A percentile compares a stretch with the other conserved stretches of the same genome.
Evolutionary conservation across 169 alveolate species (phyloP).

Genomic region (Eimeria zaria): DNA sequence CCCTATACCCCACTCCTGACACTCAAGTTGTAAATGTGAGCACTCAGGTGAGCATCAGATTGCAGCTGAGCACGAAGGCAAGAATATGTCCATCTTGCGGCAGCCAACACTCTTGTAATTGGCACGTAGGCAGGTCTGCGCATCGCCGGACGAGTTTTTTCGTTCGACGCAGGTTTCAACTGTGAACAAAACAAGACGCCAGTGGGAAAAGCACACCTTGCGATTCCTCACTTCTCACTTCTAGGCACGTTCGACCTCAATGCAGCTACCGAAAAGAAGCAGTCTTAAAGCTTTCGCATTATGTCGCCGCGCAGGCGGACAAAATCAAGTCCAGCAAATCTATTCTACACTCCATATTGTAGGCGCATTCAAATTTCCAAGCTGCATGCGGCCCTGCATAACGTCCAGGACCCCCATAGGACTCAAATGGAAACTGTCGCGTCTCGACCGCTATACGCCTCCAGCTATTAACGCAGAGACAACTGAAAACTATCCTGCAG

Average conservation of each 20-base stretch:
- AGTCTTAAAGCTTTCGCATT: background rate
- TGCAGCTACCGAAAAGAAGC: background rate
- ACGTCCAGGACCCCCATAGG: background rate
- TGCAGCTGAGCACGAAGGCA: background rate
- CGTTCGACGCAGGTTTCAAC: background rate
- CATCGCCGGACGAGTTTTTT: background rate
- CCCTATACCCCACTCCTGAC: background rate
- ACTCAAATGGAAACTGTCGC: background rate
- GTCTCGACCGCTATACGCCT: background rate
- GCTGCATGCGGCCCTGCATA: background rate
- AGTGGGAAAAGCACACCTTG: background rate
- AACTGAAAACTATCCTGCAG: background rate
- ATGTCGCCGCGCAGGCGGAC: background rate
- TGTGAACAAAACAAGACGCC: background rate
- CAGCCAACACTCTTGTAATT: background rate
- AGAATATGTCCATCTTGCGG: background rate
- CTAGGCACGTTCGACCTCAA: background rate
- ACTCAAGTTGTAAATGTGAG: background rate
- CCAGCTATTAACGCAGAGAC: background rate
- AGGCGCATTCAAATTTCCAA: background rate
- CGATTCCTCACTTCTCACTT: background rate
- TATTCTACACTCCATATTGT: background rate
- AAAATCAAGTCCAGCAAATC: background rate
- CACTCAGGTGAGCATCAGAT: background rate
- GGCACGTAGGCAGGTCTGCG: background rate